Evolutionary conservation across 768 basidiomycete species (phyloP).

Genomic region (Agrocybe pediades): DNA sequence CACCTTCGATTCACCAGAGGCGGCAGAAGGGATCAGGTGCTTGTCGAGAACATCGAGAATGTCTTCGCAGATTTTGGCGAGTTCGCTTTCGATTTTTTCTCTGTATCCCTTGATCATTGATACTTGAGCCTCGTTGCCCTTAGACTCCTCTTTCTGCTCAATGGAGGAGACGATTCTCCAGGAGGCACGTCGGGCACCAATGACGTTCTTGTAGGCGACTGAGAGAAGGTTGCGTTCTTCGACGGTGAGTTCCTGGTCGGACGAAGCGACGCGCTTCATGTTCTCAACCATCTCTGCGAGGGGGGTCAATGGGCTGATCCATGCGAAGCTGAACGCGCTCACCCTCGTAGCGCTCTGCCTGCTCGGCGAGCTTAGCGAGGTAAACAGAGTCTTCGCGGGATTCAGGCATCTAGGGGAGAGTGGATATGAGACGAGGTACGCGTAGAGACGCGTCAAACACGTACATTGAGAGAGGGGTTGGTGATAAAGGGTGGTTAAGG

Average conservation of each 20-base stretch:
- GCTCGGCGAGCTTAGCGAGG: constrained; percentile 99
- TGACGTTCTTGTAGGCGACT: constrained; percentile 99
- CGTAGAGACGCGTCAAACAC: constrained; percentile 33
- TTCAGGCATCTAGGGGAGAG: constrained; percentile 65
- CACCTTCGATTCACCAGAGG: constrained; percentile 95
- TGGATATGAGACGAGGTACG: constrained; percentile 41
- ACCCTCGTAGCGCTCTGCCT: constrained; percentile 99
- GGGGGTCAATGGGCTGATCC: constrained; percentile 14
- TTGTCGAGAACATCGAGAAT: constrained; percentile 97
- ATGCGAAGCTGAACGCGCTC: constrained; percentile 19
- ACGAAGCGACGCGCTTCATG: constrained; percentile 98
- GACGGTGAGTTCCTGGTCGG: constrained; percentile 96
- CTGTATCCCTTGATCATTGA: constrained; percentile 97
- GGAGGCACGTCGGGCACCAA: constrained; percentile 95
- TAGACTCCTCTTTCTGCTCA: constrained; percentile 99
- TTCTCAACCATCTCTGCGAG: constrained; percentile 93
- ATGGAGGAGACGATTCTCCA: constrained; percentile 99
- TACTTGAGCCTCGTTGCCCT: constrained; percentile 96
- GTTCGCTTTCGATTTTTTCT: constrained; percentile 96
- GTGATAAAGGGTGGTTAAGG: constrained; percentile 12
- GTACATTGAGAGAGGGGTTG: constrained; percentile 42
- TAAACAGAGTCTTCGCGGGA: constrained; percentile 97
- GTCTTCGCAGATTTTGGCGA: constrained; percentile 98
- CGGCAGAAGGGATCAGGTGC: constrained; percentile 96
- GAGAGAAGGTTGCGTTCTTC: constrained; percentile 98